These are phyloP conservation scores for Misopates orontium DNA, from an alignment of 257 asterid genomes.

Conservation along the genomic window DNA sequence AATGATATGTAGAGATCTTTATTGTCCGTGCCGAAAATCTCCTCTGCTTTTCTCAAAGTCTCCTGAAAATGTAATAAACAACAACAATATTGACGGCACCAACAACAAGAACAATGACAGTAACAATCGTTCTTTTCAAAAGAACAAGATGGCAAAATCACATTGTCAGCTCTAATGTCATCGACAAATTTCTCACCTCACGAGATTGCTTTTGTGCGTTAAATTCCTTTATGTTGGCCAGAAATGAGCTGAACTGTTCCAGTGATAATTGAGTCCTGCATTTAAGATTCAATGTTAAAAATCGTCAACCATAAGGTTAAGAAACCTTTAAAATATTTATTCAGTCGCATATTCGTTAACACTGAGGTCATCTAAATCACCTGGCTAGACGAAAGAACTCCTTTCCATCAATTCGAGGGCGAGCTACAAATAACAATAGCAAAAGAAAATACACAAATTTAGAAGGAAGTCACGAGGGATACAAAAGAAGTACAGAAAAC, in stretches of 20 bases:
- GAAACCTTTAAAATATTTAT: conserved; percentile 10
- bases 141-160: background rate
- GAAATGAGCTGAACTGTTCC: conserved; percentile 92
- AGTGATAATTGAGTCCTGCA: conserved; percentile 92
- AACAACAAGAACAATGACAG: background rate
- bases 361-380: conserved; percentile 38
- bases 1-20: conserved; percentile 83
- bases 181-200: conserved; percentile 53
- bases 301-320: conserved; percentile 24
- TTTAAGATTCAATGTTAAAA: conserved; percentile 23
- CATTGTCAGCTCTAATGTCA: background rate
- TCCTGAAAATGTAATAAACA: conserved; percentile 44
- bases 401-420: conserved; percentile 93
- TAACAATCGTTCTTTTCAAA: background rate
- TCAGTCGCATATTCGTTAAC: background rate
- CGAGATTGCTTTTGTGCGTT: conserved; percentile 97
- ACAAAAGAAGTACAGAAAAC: conserved; percentile 17
- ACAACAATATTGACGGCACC: background rate
- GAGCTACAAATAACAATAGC: conserved; percentile 44
- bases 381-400: conserved; percentile 98
- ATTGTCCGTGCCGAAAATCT: conserved; percentile 82
- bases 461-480: background rate
- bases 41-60: conserved; percentile 82
- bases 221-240: conserved; percentile 81
- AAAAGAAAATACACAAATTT: background rate